Conservation (phyloP, 2,329 filamentous ascomycete species). For the Alternaria arbusti region DNA sequence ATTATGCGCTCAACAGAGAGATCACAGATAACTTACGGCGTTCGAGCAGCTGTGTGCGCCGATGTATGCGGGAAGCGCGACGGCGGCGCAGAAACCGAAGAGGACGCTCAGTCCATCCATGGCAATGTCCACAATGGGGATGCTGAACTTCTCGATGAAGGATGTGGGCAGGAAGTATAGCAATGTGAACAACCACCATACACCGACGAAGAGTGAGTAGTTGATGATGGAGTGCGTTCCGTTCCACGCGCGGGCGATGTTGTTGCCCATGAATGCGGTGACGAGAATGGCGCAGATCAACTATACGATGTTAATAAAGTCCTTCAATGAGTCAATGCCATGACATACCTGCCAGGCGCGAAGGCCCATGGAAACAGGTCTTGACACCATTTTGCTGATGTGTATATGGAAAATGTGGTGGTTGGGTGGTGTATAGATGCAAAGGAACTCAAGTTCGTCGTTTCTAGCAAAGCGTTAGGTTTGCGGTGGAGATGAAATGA, state of each 20-base stretch:
- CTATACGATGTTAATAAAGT: constrained; percentile 44
- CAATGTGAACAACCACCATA: constrained; percentile 69
- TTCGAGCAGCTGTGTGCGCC: constrained; percentile 72
- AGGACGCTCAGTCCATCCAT: constrained; percentile 67
- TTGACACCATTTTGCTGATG: constrained; percentile 49
- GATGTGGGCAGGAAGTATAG: constrained; percentile 67
- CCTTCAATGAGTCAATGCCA: neutral
- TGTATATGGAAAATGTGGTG: constrained; percentile 9
- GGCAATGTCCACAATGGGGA: constrained; percentile 61
- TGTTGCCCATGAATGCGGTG: constrained; percentile 68
- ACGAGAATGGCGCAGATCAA: constrained; percentile 66
- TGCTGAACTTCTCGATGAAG: constrained; percentile 60
- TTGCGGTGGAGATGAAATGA: constrained; percentile 1
- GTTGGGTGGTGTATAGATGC: constrained; percentile 4
- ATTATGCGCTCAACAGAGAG: neutral
- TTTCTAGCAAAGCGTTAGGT: constrained; percentile 20
- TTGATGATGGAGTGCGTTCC: constrained; percentile 65
- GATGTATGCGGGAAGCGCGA: constrained; percentile 74
- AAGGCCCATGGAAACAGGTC: constrained; percentile 49
- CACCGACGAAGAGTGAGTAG: constrained; percentile 72
- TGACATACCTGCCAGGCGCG: constrained; percentile 50
- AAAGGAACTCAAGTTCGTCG: neutral
- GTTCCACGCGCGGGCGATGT: constrained; percentile 59
- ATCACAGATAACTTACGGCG: constrained; percentile 51
- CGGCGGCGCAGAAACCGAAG: constrained; percentile 73